Evolutionary conservation across 148 eudicot species (phyloP), one percentile per base, ranked within the genome.

Genomic region (Rhododendron mucronatum): DNA sequence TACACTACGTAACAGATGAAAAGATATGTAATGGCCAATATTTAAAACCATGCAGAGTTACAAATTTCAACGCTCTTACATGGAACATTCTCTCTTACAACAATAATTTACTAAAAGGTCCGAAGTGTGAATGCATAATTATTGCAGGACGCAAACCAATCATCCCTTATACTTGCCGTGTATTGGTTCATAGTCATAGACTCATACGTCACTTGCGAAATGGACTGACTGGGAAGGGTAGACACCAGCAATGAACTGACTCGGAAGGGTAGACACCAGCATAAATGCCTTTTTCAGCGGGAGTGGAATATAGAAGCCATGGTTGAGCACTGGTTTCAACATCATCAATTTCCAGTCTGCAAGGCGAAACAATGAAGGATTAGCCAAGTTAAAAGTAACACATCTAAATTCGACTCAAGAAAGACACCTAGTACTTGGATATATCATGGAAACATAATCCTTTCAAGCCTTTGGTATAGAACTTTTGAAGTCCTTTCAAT

Each of bases 121-220:
- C 4, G 6, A 37, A 83, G 23, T 35, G 51, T 30, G 81, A 33
- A 84, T 51, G 5, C 37, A 35, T 14, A 23, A 37, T 20, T 82
- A 86, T 57, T 84, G 89, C 89, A 83, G 89, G 89, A 87, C 86
- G 86, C 86, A 35, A 67, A 80, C 79, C 85, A 80, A 79, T 44
- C 83, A 67, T 23, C 83, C 65, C 30, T 9, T 51, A 9, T 21
- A 76, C 20, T 45, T 73, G 51, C 51, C 18, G 16, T 13, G 30
- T 57, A 59, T 71, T 75, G 44, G 77, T 74, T 82, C 69, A 26
- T 10, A 76, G 15, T 41, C 45, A 41, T 41, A 41, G 45, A 41
- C 45, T 21, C 47, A 5, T 28, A 61, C 88, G 83, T 87, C 88
- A 41, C 88, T 87, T 82, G 86, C 85, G 30, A 78, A 73, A 73